phyloP scores from a whole-genome alignment of 805 yeast species.

The Yarrowia yakushimensis region DNA sequence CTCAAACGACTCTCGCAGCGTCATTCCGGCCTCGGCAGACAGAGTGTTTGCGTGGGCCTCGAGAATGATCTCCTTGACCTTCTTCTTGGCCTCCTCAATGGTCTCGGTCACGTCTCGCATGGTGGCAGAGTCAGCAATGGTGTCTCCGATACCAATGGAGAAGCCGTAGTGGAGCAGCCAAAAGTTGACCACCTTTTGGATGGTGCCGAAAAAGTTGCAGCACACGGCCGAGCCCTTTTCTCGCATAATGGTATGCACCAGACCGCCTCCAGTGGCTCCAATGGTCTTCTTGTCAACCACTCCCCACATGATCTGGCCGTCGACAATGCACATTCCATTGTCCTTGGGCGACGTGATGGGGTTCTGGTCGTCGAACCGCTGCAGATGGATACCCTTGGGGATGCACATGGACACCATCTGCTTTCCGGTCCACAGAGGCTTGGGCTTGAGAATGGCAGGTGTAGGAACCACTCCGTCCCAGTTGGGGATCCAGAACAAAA shows the following conservation, averaged over 20 bases:
- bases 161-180: conserved; percentile 97
- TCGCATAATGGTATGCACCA: conserved; percentile 94
- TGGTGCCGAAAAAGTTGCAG: conserved; percentile 84
- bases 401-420: conserved; percentile 88
- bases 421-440: conserved; percentile 97
- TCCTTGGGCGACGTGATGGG: conserved; percentile 83
- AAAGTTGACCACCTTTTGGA: conserved; percentile 92
- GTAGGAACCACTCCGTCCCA: conserved; percentile 99
- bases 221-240: conserved; percentile 93
- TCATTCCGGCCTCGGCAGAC: conserved; percentile 99
- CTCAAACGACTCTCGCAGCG: conserved; percentile 96
- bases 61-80: conserved; percentile 88
- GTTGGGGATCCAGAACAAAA: conserved; percentile 94
- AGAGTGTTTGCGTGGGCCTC: conserved; percentile 87
- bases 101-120: conserved; percentile 93
- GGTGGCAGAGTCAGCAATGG: conserved; percentile 96
- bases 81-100: conserved; percentile 85
- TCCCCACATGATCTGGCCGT: conserved; percentile 97
- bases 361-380: conserved; percentile 86
- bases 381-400: conserved; percentile 93
- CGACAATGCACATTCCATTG: conserved; percentile 90
- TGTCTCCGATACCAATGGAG: conserved; percentile 99
- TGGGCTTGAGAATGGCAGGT: conserved; percentile 91
- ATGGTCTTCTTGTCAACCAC: conserved; percentile 97
- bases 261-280: conserved; percentile 97